Conservation (phyloP, 441 rosid genomes). For the Metrosideros polymorpha region DNA sequence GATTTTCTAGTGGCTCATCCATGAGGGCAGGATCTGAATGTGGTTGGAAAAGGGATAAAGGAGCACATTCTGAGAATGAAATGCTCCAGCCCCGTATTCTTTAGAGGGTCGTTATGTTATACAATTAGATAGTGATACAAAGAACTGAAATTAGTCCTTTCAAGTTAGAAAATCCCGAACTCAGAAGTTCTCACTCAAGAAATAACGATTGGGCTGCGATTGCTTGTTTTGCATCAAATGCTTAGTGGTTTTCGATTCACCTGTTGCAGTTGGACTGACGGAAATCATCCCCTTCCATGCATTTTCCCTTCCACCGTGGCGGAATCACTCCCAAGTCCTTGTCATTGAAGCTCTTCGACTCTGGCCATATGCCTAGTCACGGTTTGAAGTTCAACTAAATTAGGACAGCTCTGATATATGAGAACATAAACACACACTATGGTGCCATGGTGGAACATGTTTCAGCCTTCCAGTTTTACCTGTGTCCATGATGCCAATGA, state of each 20-base stretch:
- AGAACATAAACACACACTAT: not conserved
- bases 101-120: not conserved
- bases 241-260: slow-evolving; percentile 6
- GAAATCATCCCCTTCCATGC: slow-evolving; percentile 30
- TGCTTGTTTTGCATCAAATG: not conserved
- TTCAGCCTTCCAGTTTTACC: slow-evolving; percentile 13
- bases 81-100: not conserved
- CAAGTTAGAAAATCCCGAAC: not conserved
- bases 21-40: not conserved
- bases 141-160: not conserved
- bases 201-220: not conserved
- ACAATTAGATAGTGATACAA: not conserved
- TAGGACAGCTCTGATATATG: not conserved
- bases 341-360: slow-evolving; percentile 48
- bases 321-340: slow-evolving; percentile 45
- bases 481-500: slow-evolving; percentile 52
- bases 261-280: slow-evolving; percentile 42
- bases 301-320: slow-evolving; percentile 44
- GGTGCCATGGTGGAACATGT: not conserved
- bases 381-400: not conserved
- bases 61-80: not conserved
- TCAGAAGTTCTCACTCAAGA: not conserved
- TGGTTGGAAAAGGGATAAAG: not conserved
- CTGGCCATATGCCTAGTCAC: slow-evolving; percentile 49
- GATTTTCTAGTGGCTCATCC: not conserved